Conservation (phyloP, 202 grass and related monocot species). For the Panicum virgatum region DNA sequence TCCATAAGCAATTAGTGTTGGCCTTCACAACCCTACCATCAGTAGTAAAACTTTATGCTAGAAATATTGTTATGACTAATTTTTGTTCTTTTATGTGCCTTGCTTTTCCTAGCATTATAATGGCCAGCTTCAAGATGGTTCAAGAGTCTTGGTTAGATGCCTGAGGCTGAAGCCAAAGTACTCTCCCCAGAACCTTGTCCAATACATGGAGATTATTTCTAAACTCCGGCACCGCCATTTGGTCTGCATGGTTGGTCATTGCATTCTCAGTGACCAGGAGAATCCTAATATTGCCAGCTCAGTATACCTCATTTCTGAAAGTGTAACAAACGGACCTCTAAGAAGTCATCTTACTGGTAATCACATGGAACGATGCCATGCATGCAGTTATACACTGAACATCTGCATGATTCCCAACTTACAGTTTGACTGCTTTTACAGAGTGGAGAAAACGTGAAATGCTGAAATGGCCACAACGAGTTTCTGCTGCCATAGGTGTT, state of each 20-base stretch:
- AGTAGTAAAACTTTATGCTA: constrained; percentile 7
- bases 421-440: constrained; percentile 25
- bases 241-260: constrained; percentile 86
- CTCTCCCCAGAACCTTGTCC: constrained; percentile 64
- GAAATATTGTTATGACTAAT: constrained; percentile 10
- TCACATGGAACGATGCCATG: neutral
- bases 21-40: neutral
- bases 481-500: constrained; percentile 63
- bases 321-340: constrained; percentile 74
- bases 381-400: constrained; percentile 12
- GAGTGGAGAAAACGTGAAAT: constrained; percentile 95
- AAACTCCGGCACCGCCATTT: constrained; percentile 84
- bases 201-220: constrained; percentile 81
- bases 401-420: constrained; percentile 2
- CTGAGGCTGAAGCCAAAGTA: constrained; percentile 76
- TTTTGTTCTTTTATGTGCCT: neutral
- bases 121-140: constrained; percentile 79
- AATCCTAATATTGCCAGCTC: constrained; percentile 43
- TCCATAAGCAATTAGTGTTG: neutral
- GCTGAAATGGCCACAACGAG: constrained; percentile 97
- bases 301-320: constrained; percentile 70
- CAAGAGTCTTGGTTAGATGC: constrained; percentile 62
- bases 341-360: constrained; percentile 89
- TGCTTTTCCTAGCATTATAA: constrained; percentile 56
- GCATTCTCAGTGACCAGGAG: constrained; percentile 58